phyloP scores from a whole-genome alignment of 2,329 filamentous ascomycete species.

The Endoconidiophora polonica region DNA sequence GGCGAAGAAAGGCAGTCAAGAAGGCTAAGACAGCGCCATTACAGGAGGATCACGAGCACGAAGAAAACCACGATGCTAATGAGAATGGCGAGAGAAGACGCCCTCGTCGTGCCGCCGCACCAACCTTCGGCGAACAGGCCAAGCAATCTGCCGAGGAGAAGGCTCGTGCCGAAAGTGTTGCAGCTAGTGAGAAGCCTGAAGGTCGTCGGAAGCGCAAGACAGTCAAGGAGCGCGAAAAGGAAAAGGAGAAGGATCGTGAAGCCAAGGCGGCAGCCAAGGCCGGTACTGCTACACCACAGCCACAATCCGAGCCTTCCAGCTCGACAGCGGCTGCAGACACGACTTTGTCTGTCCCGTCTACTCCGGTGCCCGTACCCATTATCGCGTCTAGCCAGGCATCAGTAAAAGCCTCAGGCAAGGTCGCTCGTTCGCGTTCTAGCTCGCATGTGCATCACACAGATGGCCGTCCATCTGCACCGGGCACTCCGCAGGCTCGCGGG shows the following conservation, averaged over 20 bases:
- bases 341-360: conserved; percentile 3
- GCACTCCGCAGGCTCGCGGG: conserved; percentile 25
- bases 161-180: conserved; percentile 6
- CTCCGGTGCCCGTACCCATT: conserved; percentile 23
- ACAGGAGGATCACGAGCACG: conserved; percentile 48
- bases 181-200: conserved; percentile 5
- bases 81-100: conserved; percentile 45
- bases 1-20: conserved; percentile 37
- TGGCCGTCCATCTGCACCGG: conserved; percentile 20
- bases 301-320: not conserved
- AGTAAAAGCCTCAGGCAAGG: conserved; percentile 21
- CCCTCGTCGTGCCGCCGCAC: conserved; percentile 49
- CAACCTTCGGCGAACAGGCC: conserved; percentile 50
- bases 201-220: conserved; percentile 10
- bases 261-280: conserved; percentile 20
- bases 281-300: conserved; percentile 21
- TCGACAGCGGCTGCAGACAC: not conserved
- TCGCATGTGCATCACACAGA: conserved; percentile 33
- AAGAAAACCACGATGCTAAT: conserved; percentile 37
- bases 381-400: conserved; percentile 22
- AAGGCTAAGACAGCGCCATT: conserved; percentile 47
- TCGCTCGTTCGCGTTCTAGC: conserved; percentile 37
- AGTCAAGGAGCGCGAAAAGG: conserved; percentile 27
- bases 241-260: conserved; percentile 29
- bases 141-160: conserved; percentile 11